These are phyloP conservation scores for Capsella bursapastoris DNA, from an alignment of 345 rosid genomes.

Conservation along the genomic window DNA sequence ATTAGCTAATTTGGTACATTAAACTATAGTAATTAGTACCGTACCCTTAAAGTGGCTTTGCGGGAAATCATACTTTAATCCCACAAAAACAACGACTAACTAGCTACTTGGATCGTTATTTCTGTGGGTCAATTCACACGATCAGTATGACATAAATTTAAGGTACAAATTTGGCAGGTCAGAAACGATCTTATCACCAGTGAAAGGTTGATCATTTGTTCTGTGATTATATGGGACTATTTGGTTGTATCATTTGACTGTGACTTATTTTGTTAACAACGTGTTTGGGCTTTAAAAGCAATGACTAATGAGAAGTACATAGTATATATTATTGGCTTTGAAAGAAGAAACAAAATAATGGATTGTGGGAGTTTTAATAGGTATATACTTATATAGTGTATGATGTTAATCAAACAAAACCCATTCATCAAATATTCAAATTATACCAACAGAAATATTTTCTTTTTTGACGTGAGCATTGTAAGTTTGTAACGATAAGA, in stretches of 20 bases:
- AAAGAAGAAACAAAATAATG: too few species aligned
- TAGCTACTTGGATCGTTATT: constrained; percentile 15
- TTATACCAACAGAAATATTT: too few species aligned
- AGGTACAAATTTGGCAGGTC: background rate
- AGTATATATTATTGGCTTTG: background rate
- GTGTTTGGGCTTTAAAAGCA: background rate
- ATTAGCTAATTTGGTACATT: constrained; percentile 34
- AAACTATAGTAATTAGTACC: constrained; percentile 8
- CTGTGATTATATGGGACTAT: constrained; percentile 2
- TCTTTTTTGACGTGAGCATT: too few species aligned
- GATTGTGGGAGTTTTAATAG: background rate
- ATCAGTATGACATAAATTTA: background rate
- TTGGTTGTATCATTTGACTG: background rate
- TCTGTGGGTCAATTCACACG: background rate
- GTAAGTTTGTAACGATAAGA: too few species aligned
- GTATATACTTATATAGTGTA: background rate
- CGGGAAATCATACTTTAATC: constrained; percentile 20
- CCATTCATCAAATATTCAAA: too few species aligned
- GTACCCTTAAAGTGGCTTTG: constrained; percentile 17
- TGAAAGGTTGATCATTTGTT: background rate
- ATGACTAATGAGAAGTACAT: background rate
- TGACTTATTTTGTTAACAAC: background rate
- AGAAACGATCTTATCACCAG: constrained; percentile 2
- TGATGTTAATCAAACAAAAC: too few species aligned
- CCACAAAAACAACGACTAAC: constrained; percentile 30